These are phyloP conservation scores for Fusarium sororula DNA, from an alignment of 2,329 filamentous ascomycete species.

Conservation along the genomic window DNA sequence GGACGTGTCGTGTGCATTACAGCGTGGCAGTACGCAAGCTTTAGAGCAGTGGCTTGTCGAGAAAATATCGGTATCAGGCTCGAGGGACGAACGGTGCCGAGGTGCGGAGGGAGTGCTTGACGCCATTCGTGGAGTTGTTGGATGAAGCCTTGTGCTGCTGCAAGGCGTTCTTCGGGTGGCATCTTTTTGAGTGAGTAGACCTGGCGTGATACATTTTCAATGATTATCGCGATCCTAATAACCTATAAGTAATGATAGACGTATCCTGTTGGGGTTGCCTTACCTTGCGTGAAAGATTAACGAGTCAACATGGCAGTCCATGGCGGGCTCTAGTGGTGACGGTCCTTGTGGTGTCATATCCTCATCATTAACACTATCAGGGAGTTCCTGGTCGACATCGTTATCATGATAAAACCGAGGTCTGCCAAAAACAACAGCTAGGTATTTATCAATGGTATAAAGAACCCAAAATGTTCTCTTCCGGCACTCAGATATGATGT, in stretches of 20 bases:
- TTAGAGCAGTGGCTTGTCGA: conserved; percentile 62
- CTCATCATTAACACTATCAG: conserved; percentile 64
- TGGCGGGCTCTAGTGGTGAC: conserved; percentile 35
- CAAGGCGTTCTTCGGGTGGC: conserved; percentile 49
- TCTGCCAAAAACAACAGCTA: conserved; percentile 70
- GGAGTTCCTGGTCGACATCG: conserved; percentile 70
- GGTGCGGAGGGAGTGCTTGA: conserved; percentile 52
- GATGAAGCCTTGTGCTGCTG: conserved; percentile 50
- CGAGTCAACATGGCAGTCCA: conserved; percentile 60
- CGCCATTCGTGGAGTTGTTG: conserved; percentile 53
- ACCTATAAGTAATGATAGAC: fast-evolving
- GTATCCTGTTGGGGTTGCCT: not conserved
- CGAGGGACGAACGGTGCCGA: conserved; percentile 54
- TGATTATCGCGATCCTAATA: conserved; percentile 49
- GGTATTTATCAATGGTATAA: conserved; percentile 70
- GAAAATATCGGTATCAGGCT: conserved; percentile 57
- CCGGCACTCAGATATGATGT: conserved; percentile 60
- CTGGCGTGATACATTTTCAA: conserved; percentile 51
- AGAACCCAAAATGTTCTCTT: conserved; percentile 69
- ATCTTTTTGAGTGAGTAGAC: conserved; percentile 52
- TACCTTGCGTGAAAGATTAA: conserved; percentile 56
- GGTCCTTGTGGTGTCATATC: conserved; percentile 59
- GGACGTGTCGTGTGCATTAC: conserved; percentile 65
- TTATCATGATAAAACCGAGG: conserved; percentile 70
- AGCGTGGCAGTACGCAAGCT: conserved; percentile 63